Evolutionary conservation across 1,139 yeast genomes (phyloP).

Genomic region (Trichomonascaceae sp.): DNA sequence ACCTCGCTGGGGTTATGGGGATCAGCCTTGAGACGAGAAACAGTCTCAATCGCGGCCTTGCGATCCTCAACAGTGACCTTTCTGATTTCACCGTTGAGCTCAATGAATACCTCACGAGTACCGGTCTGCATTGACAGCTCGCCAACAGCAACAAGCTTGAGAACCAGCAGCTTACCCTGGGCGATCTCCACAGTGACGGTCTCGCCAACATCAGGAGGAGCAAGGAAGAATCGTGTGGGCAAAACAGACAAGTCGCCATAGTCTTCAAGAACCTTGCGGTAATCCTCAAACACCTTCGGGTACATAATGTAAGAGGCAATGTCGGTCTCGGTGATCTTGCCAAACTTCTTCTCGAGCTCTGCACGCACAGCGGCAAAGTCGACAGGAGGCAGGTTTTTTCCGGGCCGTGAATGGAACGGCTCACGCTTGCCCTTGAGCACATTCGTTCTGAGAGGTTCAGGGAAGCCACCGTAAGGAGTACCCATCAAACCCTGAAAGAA

Average conservation of each 20-base stretch:
- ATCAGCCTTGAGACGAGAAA: slow-evolving; percentile 84
- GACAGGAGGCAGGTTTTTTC: slow-evolving; percentile 72
- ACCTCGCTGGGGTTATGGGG: slow-evolving; percentile 77
- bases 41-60: slow-evolving; percentile 69
- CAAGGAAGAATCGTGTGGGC: slow-evolving; percentile 83
- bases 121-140: slow-evolving; percentile 80
- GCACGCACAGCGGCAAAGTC: slow-evolving; percentile 58
- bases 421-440: slow-evolving; percentile 81
- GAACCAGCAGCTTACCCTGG: slow-evolving; percentile 85
- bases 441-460: slow-evolving; percentile 92
- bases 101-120: slow-evolving; percentile 91
- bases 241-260: slow-evolving; percentile 89
- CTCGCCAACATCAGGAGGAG: slow-evolving; percentile 77
- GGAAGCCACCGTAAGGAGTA: slow-evolving; percentile 99
- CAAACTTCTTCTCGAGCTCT: slow-evolving; percentile 43
- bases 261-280: slow-evolving; percentile 55
- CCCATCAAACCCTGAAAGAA: slow-evolving; percentile 99
- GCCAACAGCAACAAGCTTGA: slow-evolving; percentile 87
- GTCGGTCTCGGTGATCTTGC: slow-evolving; percentile 63
- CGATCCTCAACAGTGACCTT: slow-evolving; percentile 87
- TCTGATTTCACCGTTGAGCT: slow-evolving; percentile 96
- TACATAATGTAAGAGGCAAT: slow-evolving; percentile 95
- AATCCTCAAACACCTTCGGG: slow-evolving; percentile 92
- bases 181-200: slow-evolving; percentile 84
- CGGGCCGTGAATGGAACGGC: slow-evolving; percentile 82